Conservation (phyloP, 1,139 yeast species). For the Magnusiomyces tetraspermus region DNA sequence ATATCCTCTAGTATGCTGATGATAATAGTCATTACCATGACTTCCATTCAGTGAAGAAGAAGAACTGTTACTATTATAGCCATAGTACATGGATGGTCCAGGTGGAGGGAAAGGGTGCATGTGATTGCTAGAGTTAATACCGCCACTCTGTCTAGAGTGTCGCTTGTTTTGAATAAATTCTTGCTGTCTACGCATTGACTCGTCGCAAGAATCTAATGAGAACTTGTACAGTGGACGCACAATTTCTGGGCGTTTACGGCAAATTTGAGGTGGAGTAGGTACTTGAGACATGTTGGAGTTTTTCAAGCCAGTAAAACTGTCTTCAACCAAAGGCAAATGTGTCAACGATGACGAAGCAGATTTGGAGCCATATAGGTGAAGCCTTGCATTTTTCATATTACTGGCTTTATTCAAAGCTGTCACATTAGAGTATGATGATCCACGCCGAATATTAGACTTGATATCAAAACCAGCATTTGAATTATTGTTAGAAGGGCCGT, state of each 20-base stretch:
- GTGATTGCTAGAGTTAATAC: background rate
- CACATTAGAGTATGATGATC: no score
- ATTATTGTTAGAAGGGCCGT: no score
- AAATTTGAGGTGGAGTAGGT: conserved; percentile 28
- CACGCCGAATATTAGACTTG: no score
- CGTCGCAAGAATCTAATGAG: conserved; percentile 22
- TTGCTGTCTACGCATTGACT: conserved; percentile 19
- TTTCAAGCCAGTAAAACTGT: background rate
- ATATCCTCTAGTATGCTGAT: background rate
- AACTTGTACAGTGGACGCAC: conserved; percentile 23
- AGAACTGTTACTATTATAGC: background rate
- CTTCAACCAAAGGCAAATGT: background rate
- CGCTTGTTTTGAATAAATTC: conserved; percentile 2
- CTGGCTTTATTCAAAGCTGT: background rate
- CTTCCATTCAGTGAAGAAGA: background rate
- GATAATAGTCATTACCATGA: background rate
- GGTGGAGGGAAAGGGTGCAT: background rate
- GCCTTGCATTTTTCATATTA: background rate
- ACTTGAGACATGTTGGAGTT: conserved; percentile 7
- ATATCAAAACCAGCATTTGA: no score
- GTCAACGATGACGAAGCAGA: background rate
- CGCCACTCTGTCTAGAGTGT: background rate
- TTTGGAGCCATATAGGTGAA: background rate
- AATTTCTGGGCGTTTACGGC: conserved; percentile 25
- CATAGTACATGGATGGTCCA: background rate